phyloP scores from a whole-genome alignment of 768 basidiomycete genomes.

The Piloderma croceum region DNA sequence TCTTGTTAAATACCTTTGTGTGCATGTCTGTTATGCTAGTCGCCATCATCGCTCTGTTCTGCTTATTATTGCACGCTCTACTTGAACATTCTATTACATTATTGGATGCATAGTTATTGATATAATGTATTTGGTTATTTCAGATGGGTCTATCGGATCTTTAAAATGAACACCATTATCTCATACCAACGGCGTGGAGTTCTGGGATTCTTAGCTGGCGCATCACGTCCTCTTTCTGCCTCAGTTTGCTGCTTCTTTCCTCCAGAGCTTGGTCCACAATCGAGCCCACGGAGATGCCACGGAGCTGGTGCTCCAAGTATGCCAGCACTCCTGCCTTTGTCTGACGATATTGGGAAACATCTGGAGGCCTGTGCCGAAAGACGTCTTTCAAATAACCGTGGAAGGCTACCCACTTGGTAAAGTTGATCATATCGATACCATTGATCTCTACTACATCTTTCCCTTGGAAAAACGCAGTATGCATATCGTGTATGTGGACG shows the following conservation, averaged over 20 bases:
- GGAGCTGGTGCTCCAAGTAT: constrained; percentile 38
- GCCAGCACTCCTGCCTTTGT: too few relatives aligned
- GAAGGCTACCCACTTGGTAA: constrained; percentile 34
- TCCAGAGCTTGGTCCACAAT: constrained; percentile 30
- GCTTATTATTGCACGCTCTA: too few relatives aligned
- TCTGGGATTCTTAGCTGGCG: constrained; percentile 5
- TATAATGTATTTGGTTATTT: too few relatives aligned
- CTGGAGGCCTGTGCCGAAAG: constrained; percentile 27
- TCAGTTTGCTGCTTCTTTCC: constrained; percentile 23
- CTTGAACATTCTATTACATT: too few relatives aligned
- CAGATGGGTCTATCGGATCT: too few relatives aligned
- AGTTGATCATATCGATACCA: constrained; percentile 37
- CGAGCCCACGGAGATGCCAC: constrained; percentile 21
- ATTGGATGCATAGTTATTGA: too few relatives aligned
- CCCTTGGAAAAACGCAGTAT: constrained; percentile 26
- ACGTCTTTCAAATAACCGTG: constrained; percentile 32
- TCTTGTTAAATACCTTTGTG: too few relatives aligned
- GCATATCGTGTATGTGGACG: constrained; percentile 27
- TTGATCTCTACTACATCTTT: constrained; percentile 26
- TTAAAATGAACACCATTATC: too few relatives aligned
- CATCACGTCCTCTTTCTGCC: constrained; percentile 4
- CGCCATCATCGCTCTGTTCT: too few relatives aligned
- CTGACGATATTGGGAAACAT: constrained; percentile 27
- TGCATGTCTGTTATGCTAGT: too few relatives aligned
- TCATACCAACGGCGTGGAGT: constrained; percentile 12